Evolutionary conservation across 2,329 filamentous ascomycete species (phyloP), one percentile per base, ranked within the genome.

Genomic region (Phyllosticta citribraziliensis): DNA sequence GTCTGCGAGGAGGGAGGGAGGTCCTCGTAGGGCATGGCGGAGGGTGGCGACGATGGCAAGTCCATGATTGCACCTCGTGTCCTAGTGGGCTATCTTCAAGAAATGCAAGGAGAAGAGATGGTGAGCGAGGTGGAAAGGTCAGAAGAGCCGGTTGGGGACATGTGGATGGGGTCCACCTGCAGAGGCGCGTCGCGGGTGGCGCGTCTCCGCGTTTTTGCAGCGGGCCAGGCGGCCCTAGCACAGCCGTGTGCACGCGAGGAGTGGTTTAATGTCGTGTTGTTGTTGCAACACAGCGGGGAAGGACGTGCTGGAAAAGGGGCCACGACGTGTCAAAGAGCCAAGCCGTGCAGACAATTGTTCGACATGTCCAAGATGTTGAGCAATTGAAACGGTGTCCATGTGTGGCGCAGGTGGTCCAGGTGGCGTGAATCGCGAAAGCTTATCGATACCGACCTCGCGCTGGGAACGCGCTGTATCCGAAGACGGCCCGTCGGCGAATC

Each of bases 401-500:
- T 53, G 52, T 53, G 20, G 25, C 20, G 52, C 40, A 53, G 19
- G 20, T 52, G n/a, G 19, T 20, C 27, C 27, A 30, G 9, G 51
- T 52, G 51, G 51, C 24, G n/a, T 52, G 19, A 52, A 52, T 52
- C 19, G 51, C n/a, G 51, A 52, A 25, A 52, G 8, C 19, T 25
- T 20, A 52, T 52, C 24, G 51, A n/a, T 19, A 14, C 52, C 17
- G 9, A 24, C 8, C 19, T 53, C 52, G 52, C 54, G 58, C 55
- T 47, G 53, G 52, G 59, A 53, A 53, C 40, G 22, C 17, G 57
- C 10, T 22, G 27, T 17, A n/a, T 27, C 60, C 60, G 60, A 58
- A 24, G 60, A 51, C 60, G 60, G 60, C 60, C 60, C 60, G 60
- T n/a, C 60, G 60, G 60, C 53, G 60, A 55, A 57, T 62, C 56